Conservation (phyloP, 1,284 basidiomycete species). For the Cystobasidium slooffiae region DNA sequence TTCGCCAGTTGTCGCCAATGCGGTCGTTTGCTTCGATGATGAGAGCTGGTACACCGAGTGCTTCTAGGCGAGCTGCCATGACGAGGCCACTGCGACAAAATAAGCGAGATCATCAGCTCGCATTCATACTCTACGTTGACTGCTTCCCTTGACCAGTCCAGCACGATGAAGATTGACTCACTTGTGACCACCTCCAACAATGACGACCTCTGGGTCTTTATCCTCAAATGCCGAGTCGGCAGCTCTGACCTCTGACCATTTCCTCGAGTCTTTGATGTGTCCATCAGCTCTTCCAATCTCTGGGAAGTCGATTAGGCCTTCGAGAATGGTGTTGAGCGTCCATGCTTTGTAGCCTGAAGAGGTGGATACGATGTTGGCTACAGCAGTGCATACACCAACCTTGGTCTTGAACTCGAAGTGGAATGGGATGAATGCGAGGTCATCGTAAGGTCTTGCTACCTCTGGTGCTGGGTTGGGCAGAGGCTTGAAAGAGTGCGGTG, state of each 20-base stretch:
- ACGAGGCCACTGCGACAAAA: constrained; percentile 34
- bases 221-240: background rate
- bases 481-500: constrained; percentile 11
- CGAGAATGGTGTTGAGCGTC: constrained; percentile 20
- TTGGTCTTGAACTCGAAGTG: constrained; percentile 67
- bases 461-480: constrained; percentile 11
- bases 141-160: background rate
- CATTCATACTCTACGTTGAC: too few species aligned
- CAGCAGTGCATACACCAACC: constrained; percentile 62
- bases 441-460: constrained; percentile 50
- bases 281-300: constrained; percentile 4
- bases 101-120: constrained; percentile 59
- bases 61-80: constrained; percentile 22
- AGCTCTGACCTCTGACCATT: background rate
- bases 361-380: constrained; percentile 53
- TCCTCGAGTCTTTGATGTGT: constrained; percentile 5
- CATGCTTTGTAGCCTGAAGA: constrained; percentile 14
- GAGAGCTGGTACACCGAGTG: constrained; percentile 16
- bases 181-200: constrained; percentile 20
- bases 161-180: background rate
- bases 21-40: constrained; percentile 20
- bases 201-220: background rate
- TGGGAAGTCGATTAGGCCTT: constrained; percentile 14
- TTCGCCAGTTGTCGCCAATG: constrained; percentile 27
- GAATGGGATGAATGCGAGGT: constrained; percentile 66